Evolutionary conservation across 2,329 filamentous ascomycete genomes (phyloP), one percentile per base, ranked within the genome.

Genomic region (Akanthomyces muscarius): DNA sequence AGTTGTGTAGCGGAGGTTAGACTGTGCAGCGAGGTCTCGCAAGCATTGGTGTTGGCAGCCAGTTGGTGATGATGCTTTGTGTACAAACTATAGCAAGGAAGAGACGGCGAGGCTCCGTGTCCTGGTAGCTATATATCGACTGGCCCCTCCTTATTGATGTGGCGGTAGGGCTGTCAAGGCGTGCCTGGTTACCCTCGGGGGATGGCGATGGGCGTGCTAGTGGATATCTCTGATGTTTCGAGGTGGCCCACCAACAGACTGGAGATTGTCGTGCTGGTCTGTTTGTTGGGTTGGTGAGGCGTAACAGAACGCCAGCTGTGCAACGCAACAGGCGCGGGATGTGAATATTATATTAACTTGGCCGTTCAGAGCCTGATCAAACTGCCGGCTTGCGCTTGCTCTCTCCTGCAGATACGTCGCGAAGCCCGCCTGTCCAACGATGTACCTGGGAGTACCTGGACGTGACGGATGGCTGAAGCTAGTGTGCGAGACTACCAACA

Each of bases 391-490:
- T 55, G 21, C n/a, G n/a, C 28, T 42, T 16, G 16, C 14, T 21
- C 10, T 42, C 14, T 42, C 45, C 4, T 23, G 28, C 50, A 33
- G 50, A 21, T 36, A 25, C 14, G 21, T 7, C 25, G 55, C 30
- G 28, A 38, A 38, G 55, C 21, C 30, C 21, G 44, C n/a, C 41
- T 25, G 41, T 8, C 25, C 44, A n/a, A 42, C 21, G 30, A 58
- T 48, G 55, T 58, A 58, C 55, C 44, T 38, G n/a, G 14, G 13
- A 38, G 42, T 48, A 58, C 55, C 45, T 41, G 13, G 21, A 48
- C 30, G 44, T 41, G 55, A 48, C 30, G 16, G 55, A 36, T 25
- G 33, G 44, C 45, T 50, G 42, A 58, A n/a, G 42, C 28, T 48
- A 36, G 33, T 7, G 33, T 36, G 33, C 33, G 2, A 28, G 55